Percentiles rank a stretch among this genome's conserved stretches.
These are phyloP conservation scores for Hemerocallis citrina DNA, from an alignment of 106 monocot species.

Conservation along the genomic window DNA sequence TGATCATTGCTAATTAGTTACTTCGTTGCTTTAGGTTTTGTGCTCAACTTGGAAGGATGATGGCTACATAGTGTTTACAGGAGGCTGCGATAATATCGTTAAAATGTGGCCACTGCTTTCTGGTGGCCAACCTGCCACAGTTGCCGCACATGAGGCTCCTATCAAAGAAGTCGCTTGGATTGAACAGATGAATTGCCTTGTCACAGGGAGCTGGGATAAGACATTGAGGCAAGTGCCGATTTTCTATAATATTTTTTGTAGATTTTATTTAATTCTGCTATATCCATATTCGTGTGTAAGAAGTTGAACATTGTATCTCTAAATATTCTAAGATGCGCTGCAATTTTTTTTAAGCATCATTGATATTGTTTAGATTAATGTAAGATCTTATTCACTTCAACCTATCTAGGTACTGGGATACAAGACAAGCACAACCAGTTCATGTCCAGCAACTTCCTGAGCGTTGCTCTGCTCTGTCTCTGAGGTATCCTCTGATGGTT, in stretches of 20 bases:
- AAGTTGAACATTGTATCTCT: too few relatives aligned
- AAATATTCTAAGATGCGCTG: too few relatives aligned
- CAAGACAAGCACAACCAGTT: slow-evolving; percentile 83
- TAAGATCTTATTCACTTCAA: background rate
- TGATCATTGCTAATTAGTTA: too few relatives aligned
- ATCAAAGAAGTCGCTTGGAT: slow-evolving; percentile 88
- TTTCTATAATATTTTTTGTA: slow-evolving; percentile 40
- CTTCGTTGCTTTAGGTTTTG: slow-evolving; percentile 52
- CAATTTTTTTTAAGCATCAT: too few relatives aligned
- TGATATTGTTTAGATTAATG: background rate
- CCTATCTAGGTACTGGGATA: slow-evolving; percentile 82
- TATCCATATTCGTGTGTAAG: background rate
- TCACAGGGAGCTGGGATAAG: slow-evolving; percentile 94
- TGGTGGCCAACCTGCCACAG: slow-evolving; percentile 75
- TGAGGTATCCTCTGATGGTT: slow-evolving; percentile 83
- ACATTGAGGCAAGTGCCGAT: slow-evolving; percentile 52
- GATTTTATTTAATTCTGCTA: background rate
- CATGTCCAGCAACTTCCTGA: slow-evolving; percentile 96
- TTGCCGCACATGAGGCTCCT: slow-evolving; percentile 91
- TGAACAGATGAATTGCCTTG: slow-evolving; percentile 78
- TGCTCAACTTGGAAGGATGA: slow-evolving; percentile 99
- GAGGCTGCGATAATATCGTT: slow-evolving; percentile 87
- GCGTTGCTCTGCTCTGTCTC: slow-evolving; percentile 76
- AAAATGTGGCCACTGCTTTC: slow-evolving; percentile 98
- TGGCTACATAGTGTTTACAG: slow-evolving; percentile 86